Evolutionary conservation across 129 eudicot genomes (phyloP).

Genomic region (Pittosporum tobira): DNA sequence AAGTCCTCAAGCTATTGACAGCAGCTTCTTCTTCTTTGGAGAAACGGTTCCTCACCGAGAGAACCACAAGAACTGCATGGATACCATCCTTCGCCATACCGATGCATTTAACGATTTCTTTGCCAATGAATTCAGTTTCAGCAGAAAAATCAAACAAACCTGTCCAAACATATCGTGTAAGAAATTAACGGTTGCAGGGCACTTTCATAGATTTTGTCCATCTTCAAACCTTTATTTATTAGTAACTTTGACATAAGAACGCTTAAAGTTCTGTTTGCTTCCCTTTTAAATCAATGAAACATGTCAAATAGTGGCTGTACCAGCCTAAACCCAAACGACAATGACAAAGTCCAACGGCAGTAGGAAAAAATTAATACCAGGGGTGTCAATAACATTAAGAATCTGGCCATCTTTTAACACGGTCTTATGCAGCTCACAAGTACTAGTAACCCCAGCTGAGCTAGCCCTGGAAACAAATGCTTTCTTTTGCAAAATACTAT

Average conservation of each 20-base stretch:
- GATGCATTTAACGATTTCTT: slow-evolving; percentile 80
- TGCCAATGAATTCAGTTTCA: slow-evolving; percentile 58
- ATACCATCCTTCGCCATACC: slow-evolving; percentile 87
- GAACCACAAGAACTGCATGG: slow-evolving; percentile 73
- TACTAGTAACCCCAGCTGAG: slow-evolving; percentile 73
- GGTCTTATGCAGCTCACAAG: slow-evolving; percentile 60
- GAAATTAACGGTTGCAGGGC: background rate
- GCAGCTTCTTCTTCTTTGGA: slow-evolving; percentile 74
- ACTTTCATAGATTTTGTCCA: no score
- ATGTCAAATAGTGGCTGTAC: no score
- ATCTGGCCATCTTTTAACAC: slow-evolving; percentile 58
- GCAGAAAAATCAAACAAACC: slow-evolving; percentile 69
- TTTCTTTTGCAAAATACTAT: slow-evolving; percentile 56
- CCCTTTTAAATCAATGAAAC: background rate
- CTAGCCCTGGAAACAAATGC: slow-evolving; percentile 58
- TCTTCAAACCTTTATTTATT: no score
- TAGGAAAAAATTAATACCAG: slow-evolving; percentile 34
- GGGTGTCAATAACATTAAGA: slow-evolving; percentile 86
- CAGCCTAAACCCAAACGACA: no score
- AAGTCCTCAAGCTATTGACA: slow-evolving; percentile 41
- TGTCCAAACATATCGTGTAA: slow-evolving; percentile 11
- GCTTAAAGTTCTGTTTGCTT: background rate
- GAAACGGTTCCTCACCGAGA: slow-evolving; percentile 56
- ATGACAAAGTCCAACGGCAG: background rate
- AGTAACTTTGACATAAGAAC: no score